Conservation (phyloP, 1,284 basidiomycete species). For the Sphaerobolus stellatus region DNA sequence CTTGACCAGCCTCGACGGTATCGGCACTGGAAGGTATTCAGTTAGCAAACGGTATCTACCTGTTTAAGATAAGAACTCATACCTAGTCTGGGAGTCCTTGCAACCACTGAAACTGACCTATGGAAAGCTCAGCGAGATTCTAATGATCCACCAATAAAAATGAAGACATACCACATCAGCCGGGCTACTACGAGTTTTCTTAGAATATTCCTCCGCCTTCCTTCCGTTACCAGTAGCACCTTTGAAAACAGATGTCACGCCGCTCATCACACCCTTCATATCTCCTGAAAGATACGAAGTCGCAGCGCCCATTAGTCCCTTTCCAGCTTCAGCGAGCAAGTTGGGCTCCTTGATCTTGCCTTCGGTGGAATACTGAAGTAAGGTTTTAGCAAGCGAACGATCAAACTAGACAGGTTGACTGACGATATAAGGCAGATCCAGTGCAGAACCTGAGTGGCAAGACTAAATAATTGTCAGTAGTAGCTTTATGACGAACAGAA, state of each 20-base stretch:
- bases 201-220: slow-evolving; percentile 63
- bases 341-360: slow-evolving; percentile 94
- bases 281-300: slow-evolving; percentile 75
- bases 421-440: slow-evolving; percentile 42
- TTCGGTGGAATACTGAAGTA: slow-evolving; percentile 78
- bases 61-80: not conserved
- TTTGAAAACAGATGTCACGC: slow-evolving; percentile 39
- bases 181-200: slow-evolving; percentile 72
- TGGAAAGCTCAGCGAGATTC: slow-evolving; percentile 2
- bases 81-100: slow-evolving; percentile 85
- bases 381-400: not conserved
- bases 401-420: slow-evolving; percentile 1
- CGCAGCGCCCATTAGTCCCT: slow-evolving; percentile 69
- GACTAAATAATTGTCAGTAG: slow-evolving; percentile 29
- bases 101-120: slow-evolving; percentile 86
- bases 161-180: slow-evolving; percentile 58
- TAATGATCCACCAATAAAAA: slow-evolving; percentile 16
- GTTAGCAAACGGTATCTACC: not conserved
- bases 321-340: slow-evolving; percentile 73
- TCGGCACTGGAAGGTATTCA: slow-evolving; percentile 64
- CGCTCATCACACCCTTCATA: slow-evolving; percentile 65
- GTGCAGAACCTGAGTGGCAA: slow-evolving; percentile 46
- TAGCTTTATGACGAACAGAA: not conserved
- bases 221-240: slow-evolving; percentile 38
- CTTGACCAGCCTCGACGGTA: slow-evolving; percentile 75